Percentiles rank a stretch among this genome's conserved stretches.
Conservation (phyloP, 495 filamentous ascomycete species). For the Penicillium alfredii region DNA sequence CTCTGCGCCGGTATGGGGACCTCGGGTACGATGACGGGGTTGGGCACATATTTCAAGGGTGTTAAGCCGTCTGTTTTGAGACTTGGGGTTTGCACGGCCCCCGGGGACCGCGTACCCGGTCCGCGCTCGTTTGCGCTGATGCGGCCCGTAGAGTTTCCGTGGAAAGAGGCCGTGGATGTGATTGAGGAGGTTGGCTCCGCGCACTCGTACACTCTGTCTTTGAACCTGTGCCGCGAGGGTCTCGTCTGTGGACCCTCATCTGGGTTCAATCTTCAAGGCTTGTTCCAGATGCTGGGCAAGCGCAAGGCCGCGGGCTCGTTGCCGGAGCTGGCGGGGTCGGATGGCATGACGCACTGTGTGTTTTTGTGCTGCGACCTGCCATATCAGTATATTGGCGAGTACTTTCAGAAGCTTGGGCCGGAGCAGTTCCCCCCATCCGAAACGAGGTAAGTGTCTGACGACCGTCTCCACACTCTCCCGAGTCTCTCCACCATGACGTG, state of each 20-base stretch:
- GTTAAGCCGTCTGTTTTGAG: conserved; percentile 46
- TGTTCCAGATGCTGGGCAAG: conserved; percentile 47
- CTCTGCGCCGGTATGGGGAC: conserved; percentile 56
- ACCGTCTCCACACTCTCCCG: too few relatives aligned
- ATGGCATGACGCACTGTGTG: conserved; percentile 48
- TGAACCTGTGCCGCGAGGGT: conserved; percentile 51
- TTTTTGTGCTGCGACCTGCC: conserved; percentile 59
- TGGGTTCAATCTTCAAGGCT: conserved; percentile 50
- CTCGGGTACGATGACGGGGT: conserved; percentile 48
- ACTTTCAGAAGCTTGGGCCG: conserved; percentile 49
- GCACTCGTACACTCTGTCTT: conserved; percentile 48
- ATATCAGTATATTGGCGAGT: conserved; percentile 57
- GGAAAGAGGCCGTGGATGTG: conserved; percentile 47
- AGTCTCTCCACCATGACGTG: too few relatives aligned
- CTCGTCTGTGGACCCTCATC: conserved; percentile 56
- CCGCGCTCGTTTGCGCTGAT: conserved; percentile 49
- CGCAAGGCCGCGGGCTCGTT: conserved; percentile 41
- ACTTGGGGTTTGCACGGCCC: conserved; percentile 49
- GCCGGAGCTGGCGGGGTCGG: conserved; percentile 35
- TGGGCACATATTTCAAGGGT: conserved; percentile 48
- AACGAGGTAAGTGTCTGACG: conserved; percentile 44
- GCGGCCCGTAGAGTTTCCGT: conserved; percentile 50
- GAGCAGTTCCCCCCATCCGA: conserved; percentile 50
- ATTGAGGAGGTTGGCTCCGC: conserved; percentile 50
- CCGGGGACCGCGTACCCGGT: conserved; percentile 52